Conservation (phyloP, 805 yeast species). For the Candida maesae region DNA sequence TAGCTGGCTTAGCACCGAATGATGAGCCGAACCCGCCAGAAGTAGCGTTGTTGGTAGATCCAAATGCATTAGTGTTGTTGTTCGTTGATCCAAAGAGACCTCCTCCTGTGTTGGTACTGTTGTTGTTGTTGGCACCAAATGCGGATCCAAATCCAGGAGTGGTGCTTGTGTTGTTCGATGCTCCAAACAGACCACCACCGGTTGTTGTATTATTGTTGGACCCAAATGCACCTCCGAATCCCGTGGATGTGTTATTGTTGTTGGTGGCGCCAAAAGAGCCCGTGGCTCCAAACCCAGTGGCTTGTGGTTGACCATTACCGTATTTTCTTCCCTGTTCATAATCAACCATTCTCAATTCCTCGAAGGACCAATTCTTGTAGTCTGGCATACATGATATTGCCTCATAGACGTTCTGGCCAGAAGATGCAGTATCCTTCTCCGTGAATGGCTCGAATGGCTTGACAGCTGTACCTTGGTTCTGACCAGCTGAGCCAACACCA, state of each 20-base stretch:
- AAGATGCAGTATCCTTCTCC: constrained; percentile 65
- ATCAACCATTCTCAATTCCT: constrained; percentile 87
- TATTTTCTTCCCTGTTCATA: constrained; percentile 68
- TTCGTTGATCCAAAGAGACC: constrained; percentile 24
- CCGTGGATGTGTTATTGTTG: constrained; percentile 19
- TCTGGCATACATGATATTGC: constrained; percentile 88
- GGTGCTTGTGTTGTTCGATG: constrained; percentile 3
- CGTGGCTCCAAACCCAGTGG: constrained; percentile 33
- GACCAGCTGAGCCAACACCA: constrained; percentile 23
- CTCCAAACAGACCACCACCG: constrained; percentile 25
- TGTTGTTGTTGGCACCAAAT: too few relatives aligned
- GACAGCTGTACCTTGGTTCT: constrained; percentile 63
- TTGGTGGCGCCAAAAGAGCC: constrained; percentile 33
- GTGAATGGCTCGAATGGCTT: constrained; percentile 65
- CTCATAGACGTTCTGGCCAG: constrained; percentile 59
- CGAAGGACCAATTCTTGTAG: constrained; percentile 74
- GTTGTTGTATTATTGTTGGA: constrained; percentile 24
- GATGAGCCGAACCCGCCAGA: constrained; percentile 23
- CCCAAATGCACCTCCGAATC: constrained; percentile 33
- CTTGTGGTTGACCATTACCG: constrained; percentile 40
- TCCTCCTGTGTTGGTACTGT: constrained; percentile 17
- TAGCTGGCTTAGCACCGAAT: too few relatives aligned
- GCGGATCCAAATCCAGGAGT: constrained; percentile 22
- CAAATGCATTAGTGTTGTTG: background rate
- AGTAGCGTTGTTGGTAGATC: background rate